These are phyloP conservation scores for Fusarium neocosmosporiellum DNA, from an alignment of 2,329 filamentous ascomycete genomes.

Conservation along the genomic window DNA sequence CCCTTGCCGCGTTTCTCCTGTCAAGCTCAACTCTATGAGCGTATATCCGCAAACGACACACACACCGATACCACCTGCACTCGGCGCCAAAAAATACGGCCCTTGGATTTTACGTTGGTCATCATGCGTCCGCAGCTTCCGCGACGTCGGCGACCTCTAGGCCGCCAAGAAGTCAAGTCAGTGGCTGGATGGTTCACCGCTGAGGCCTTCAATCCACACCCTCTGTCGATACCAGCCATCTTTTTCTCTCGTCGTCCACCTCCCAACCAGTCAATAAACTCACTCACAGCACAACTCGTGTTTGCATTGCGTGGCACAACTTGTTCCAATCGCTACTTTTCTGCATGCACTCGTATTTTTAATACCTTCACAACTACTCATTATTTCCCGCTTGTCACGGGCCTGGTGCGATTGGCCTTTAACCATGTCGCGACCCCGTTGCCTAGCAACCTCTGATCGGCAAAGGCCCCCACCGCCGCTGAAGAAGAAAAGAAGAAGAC, in stretches of 20 bases:
- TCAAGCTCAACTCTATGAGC: slow-evolving; percentile 13
- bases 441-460: too few species aligned
- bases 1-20: slow-evolving; percentile 3
- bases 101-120: not conserved
- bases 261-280: not conserved
- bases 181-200: slow-evolving; percentile 30
- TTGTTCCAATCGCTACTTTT: slow-evolving; percentile 24
- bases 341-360: not conserved
- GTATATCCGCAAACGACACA: not conserved
- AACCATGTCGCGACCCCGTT: too few species aligned
- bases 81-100: not conserved
- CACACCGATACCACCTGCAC: not conserved
- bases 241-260: not conserved
- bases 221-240: too few species aligned
- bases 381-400: too few species aligned
- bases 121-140: slow-evolving; percentile 23
- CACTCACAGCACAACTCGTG: not conserved
- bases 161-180: slow-evolving; percentile 21
- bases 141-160: not conserved
- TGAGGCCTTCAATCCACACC: slow-evolving; percentile 31
- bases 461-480: too few species aligned
- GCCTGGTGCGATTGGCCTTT: too few species aligned
- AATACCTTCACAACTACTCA: not conserved
- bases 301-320: slow-evolving; percentile 31
- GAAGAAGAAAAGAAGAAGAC: too few species aligned